A percentile compares a stretch with the other conserved stretches of the same genome.
Evolutionary conservation across 352 stramenopile genomes (phyloP).

Genomic region (Globisporangium cystogenes): DNA sequence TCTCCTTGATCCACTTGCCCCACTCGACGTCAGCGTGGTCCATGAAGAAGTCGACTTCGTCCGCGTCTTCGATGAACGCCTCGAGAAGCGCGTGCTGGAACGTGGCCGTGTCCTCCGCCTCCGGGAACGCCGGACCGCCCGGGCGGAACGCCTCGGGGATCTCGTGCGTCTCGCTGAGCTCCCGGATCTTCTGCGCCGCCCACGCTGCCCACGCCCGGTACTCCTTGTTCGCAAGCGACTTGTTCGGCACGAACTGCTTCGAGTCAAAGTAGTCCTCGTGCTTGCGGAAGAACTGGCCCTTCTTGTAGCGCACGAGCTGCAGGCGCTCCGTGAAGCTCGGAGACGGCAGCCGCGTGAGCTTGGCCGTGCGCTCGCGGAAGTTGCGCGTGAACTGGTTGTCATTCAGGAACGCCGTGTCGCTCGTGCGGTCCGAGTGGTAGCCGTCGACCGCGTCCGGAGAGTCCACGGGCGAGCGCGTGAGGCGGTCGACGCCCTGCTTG

Average conservation of each 20-base stretch:
- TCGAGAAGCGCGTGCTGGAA: slow-evolving; percentile 67
- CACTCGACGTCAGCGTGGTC: slow-evolving; percentile 51
- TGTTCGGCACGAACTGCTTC: slow-evolving; percentile 59
- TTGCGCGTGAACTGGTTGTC: slow-evolving; percentile 66
- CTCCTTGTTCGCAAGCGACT: slow-evolving; percentile 32
- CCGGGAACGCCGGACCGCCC: slow-evolving; percentile 53
- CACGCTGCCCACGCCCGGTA: slow-evolving; percentile 65
- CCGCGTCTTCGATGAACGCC: slow-evolving; percentile 48
- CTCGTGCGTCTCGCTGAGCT: slow-evolving; percentile 30
- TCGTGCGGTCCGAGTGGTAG: slow-evolving; percentile 58
- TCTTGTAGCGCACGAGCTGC: slow-evolving; percentile 73
- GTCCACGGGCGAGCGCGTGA: slow-evolving; percentile 71
- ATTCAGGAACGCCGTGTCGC: slow-evolving; percentile 73
- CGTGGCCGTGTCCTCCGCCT: slow-evolving; percentile 36
- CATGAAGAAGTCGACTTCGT: slow-evolving; percentile 51
- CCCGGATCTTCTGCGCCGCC: slow-evolving; percentile 42
- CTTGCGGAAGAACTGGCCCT: slow-evolving; percentile 79
- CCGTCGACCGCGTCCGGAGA: slow-evolving; percentile 51
- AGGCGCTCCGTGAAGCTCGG: slow-evolving; percentile 61
- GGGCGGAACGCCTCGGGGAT: slow-evolving; percentile 57
- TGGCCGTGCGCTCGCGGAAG: slow-evolving; percentile 58
- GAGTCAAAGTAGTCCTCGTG: slow-evolving; percentile 82
- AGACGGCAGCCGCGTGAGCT: slow-evolving; percentile 61
- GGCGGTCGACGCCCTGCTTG: slow-evolving; percentile 34
- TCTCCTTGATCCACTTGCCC: slow-evolving; percentile 49